Evolutionary conservation across 148 eudicot genomes (phyloP).

Genomic region (Gaultheria prostrata): DNA sequence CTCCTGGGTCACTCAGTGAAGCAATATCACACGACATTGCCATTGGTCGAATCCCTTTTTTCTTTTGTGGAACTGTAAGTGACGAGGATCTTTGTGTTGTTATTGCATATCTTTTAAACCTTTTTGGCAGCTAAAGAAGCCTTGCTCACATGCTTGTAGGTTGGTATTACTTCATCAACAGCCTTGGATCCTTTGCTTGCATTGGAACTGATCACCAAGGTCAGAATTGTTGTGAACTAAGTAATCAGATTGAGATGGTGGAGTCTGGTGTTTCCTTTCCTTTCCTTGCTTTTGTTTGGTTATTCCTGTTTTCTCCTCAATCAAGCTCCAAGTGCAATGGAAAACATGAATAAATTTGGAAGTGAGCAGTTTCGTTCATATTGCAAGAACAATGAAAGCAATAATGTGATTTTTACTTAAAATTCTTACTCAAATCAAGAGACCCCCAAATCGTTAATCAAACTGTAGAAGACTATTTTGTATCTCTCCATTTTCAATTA

Average conservation of each 20-base stretch:
- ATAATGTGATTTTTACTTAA: too few species aligned
- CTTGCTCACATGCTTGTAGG: constrained; percentile 38
- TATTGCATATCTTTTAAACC: not conserved
- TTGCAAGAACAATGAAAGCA: too few species aligned
- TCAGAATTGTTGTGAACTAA: constrained; percentile 17
- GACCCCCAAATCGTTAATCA: too few species aligned
- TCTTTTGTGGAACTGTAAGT: constrained; percentile 90
- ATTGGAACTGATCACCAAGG: constrained; percentile 77
- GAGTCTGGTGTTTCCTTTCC: not conserved
- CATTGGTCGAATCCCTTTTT: constrained; percentile 68
- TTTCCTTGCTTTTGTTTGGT: not conserved
- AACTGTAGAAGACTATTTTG: too few species aligned
- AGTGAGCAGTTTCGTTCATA: too few species aligned
- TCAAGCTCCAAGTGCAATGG: not conserved
- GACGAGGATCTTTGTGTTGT: constrained; percentile 1
- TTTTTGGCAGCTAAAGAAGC: not conserved
- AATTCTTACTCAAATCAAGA: too few species aligned
- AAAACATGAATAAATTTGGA: not conserved
- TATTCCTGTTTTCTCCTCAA: not conserved
- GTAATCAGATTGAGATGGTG: constrained; percentile 13
- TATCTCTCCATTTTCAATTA: too few species aligned
- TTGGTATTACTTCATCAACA: constrained; percentile 94
- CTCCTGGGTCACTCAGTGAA: constrained; percentile 57
- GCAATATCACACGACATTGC: constrained; percentile 59
- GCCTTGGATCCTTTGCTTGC: constrained; percentile 85